Conservation (phyloP, 2,329 filamentous ascomycete species). For the Drechslerella stenobrocha region DNA sequence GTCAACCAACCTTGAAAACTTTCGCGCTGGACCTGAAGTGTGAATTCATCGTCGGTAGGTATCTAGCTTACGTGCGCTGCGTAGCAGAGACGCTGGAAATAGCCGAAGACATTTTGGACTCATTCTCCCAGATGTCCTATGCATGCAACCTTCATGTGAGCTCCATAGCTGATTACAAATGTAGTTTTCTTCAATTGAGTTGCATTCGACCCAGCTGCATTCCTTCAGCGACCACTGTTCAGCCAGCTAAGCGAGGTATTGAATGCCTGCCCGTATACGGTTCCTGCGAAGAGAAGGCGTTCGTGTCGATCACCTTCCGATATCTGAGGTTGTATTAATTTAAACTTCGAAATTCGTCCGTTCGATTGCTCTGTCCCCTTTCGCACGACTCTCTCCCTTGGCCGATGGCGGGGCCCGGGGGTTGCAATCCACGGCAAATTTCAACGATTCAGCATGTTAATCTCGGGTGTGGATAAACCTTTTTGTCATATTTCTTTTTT, state of each 20-base stretch:
- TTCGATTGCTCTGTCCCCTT: slow-evolving; percentile 1
- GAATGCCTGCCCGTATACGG: slow-evolving; percentile 37
- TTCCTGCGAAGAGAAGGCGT: slow-evolving; percentile 28
- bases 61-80: slow-evolving; percentile 17
- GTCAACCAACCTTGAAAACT: slow-evolving; percentile 7
- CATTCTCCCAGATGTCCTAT: not conserved
- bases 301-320: slow-evolving; percentile 27
- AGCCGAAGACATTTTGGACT: slow-evolving; percentile 21
- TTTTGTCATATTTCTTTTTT: slow-evolving; percentile 11
- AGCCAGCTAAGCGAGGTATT: slow-evolving; percentile 21
- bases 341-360: not conserved
- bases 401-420: slow-evolving; percentile 15
- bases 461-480: slow-evolving; percentile 9
- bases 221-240: slow-evolving; percentile 13
- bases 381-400: slow-evolving; percentile 9
- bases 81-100: slow-evolving; percentile 38
- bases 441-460: slow-evolving; percentile 5
- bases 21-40: slow-evolving; percentile 15
- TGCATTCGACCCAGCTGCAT: not conserved
- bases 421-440: slow-evolving; percentile 10
- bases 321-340: slow-evolving; percentile 22
- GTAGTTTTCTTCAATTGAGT: slow-evolving; percentile 1
- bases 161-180: slow-evolving; percentile 30
- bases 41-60: not conserved
- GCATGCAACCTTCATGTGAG: slow-evolving; percentile 27